These are phyloP conservation scores for Elsinoe perseae DNA, from an alignment of 2,329 filamentous ascomycete species.

Conservation along the genomic window DNA sequence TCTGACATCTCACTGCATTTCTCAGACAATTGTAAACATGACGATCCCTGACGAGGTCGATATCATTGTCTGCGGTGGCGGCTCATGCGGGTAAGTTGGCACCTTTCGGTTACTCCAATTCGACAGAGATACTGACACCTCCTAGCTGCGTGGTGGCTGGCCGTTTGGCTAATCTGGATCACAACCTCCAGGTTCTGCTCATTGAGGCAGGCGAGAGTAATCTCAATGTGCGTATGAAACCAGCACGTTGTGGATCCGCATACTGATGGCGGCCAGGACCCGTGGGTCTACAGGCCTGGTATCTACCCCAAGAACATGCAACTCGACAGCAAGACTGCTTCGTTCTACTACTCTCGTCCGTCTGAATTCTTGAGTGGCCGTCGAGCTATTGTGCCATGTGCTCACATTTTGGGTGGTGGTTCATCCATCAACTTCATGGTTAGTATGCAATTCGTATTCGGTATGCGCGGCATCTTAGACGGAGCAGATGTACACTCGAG, in stretches of 20 bases:
- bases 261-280: slow-evolving; percentile 40
- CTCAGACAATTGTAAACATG: slow-evolving; percentile 34
- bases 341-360: slow-evolving; percentile 70
- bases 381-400: slow-evolving; percentile 65
- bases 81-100: slow-evolving; percentile 52
- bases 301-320: slow-evolving; percentile 74
- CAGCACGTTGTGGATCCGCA: not conserved
- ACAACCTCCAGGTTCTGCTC: slow-evolving; percentile 61
- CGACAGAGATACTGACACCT: slow-evolving; percentile 26
- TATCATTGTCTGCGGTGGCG: slow-evolving; percentile 71
- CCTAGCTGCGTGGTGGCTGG: slow-evolving; percentile 41
- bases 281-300: slow-evolving; percentile 66
- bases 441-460: slow-evolving; percentile 16
- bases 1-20: not conserved
- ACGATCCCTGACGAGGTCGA: slow-evolving; percentile 70
- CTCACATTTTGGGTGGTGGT: slow-evolving; percentile 56
- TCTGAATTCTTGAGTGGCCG: slow-evolving; percentile 65
- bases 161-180: slow-evolving; percentile 66
- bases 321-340: slow-evolving; percentile 70
- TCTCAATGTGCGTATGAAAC: slow-evolving; percentile 55
- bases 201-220: slow-evolving; percentile 67
- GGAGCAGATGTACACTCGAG: slow-evolving; percentile 61
- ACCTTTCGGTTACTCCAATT: not conserved
- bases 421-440: slow-evolving; percentile 74
- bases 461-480: not conserved